Evolutionary conservation across 2,329 filamentous ascomycete species (phyloP).

Genomic region (Epichloe uncinata): DNA sequence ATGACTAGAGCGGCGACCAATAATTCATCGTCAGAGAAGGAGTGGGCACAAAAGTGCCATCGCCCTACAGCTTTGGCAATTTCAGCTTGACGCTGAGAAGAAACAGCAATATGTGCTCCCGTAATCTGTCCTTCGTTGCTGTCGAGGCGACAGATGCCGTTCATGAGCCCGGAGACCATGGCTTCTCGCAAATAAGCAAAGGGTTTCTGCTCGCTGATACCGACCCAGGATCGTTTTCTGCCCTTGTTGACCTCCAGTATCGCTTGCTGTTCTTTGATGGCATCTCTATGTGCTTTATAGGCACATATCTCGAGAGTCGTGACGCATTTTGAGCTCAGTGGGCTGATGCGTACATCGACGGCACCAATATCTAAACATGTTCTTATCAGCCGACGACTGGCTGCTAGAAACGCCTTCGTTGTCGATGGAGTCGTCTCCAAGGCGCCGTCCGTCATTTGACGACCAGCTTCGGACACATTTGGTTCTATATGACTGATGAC

Average conservation of each 20-base stretch:
- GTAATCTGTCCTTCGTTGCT: conserved; percentile 48
- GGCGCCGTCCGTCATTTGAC: conserved; percentile 24
- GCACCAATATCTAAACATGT: conserved; percentile 77
- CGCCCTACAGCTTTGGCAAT: conserved; percentile 58
- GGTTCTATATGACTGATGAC: conserved; percentile 31
- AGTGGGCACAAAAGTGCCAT: conserved; percentile 78
- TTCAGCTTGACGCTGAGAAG: conserved; percentile 47
- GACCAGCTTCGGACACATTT: conserved; percentile 13
- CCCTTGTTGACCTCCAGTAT: conserved; percentile 60
- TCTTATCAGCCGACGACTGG: conserved; percentile 37
- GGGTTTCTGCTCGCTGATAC: conserved; percentile 69
- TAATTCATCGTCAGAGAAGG: conserved; percentile 81
- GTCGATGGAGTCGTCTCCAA: conserved; percentile 21
- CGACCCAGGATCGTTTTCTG: conserved; percentile 84
- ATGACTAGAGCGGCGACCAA: conserved; percentile 76
- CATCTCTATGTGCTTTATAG: conserved; percentile 69
- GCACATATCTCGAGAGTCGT: conserved; percentile 70
- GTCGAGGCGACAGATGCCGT: conserved; percentile 66
- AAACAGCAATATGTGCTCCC: conserved; percentile 54
- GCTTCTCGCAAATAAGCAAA: conserved; percentile 83
- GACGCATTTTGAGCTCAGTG: conserved; percentile 59
- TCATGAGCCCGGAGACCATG: conserved; percentile 88
- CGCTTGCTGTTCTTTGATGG: conserved; percentile 57
- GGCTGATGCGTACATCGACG: conserved; percentile 71
- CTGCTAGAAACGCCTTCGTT: conserved; percentile 14